Evolutionary conservation across 129 eudicot genomes (phyloP), one percentile per base, ranked within the genome.

Genomic region (Helianthus annuus): DNA sequence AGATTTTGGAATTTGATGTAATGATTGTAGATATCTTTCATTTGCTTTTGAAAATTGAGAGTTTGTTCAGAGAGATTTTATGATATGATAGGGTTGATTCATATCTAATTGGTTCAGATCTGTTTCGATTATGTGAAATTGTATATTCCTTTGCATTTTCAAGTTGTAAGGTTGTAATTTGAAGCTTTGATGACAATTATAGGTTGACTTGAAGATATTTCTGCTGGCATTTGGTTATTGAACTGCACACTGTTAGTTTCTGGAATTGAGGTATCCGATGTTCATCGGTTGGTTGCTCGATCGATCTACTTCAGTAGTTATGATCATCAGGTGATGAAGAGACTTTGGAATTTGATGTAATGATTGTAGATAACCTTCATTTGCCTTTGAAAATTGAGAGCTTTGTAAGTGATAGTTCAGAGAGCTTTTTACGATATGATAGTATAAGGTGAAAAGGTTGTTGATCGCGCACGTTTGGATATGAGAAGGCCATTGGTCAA

Each of bases 401-500:
- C 22, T 72, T 66, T 78, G 39, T 22, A 15, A 49, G 58, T 69
- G 53, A 83, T 60, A 69, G 36, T 66, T 52, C 12, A 1, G 46
- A 68, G 81, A 72, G 81, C 78, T 58, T 67, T 61, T 64, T n/a
- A 29, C 81, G 75, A 66, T 77, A 81, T 79, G 85, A 82, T 71
- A 76, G n/a, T n/a, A n/a, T 19, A 19, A 19, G 22, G 22, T 19
- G 22, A 19, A 19, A 19, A 19, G 22, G 22, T 19, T 19, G 22
- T 19, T 19, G 22, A 19, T 19, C 22, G 22, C 22, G 22, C 22
- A 0, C 22, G 22, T 19, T 71, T 83, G 88, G 97, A 85, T 78
- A 94, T 94, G 98, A 94, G 96, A 94, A 86, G 91, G 73, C 75
- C 71, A 77, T 84, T 88, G 96, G 64, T 80, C 72, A 88, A 79